Evolutionary conservation across 352 stramenopile genomes (phyloP).

Genomic region (Plasmopara viticola): DNA sequence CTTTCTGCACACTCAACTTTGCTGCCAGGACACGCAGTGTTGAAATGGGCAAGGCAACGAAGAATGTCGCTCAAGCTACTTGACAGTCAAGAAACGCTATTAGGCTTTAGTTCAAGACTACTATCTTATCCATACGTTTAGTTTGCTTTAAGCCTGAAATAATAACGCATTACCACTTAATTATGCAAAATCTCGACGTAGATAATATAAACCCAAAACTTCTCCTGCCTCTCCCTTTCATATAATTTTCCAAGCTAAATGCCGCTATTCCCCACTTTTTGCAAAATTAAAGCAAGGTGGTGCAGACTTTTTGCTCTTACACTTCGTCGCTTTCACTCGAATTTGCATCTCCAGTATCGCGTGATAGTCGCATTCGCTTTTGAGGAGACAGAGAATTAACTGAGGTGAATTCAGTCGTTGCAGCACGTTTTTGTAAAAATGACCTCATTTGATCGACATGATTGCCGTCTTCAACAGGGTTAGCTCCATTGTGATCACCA

Average conservation of each 20-base stretch:
- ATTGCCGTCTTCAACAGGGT: constrained; percentile 1
- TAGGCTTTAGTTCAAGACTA: too few species aligned
- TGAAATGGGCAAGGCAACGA: constrained; percentile 86
- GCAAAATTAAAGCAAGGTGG: background rate
- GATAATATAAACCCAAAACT: too few species aligned
- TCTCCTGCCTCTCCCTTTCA: background rate
- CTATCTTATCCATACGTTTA: too few species aligned
- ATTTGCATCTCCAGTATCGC: constrained; percentile 5
- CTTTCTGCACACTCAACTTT: constrained; percentile 92
- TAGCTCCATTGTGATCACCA: constrained; percentile 10
- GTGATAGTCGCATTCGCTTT: constrained; percentile 14
- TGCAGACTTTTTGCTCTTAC: background rate
- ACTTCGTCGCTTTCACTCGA: constrained; percentile 1
- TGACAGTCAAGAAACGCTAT: too few species aligned
- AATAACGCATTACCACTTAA: too few species aligned
- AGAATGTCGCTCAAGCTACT: constrained; percentile 52
- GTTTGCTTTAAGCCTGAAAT: too few species aligned
- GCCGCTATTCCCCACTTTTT: background rate
- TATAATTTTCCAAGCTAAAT: background rate
- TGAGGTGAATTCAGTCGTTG: constrained; percentile 5
- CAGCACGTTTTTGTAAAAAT: constrained; percentile 11
- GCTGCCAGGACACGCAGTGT: constrained; percentile 77
- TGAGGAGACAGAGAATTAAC: constrained; percentile 1
- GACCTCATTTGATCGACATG: constrained; percentile 17
- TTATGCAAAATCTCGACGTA: too few species aligned